Evolutionary conservation across 768 basidiomycete species (phyloP).

Genomic region (Tephrocybe sp.): DNA sequence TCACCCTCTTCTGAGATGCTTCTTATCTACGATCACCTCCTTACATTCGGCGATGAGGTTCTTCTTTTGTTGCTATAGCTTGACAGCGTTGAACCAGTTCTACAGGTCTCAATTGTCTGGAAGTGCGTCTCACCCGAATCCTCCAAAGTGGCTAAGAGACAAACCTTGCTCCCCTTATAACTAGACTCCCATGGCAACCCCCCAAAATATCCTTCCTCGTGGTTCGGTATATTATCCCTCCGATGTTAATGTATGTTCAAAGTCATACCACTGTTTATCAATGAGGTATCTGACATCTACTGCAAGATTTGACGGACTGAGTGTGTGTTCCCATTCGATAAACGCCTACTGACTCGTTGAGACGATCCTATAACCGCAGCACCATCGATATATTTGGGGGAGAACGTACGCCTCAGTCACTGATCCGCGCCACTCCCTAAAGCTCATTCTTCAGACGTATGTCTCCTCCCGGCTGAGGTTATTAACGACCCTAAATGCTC

Average conservation of each 20-base stretch:
- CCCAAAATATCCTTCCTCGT: conserved; percentile 28
- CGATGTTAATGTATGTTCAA: conserved; percentile 26
- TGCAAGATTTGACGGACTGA: conserved; percentile 21
- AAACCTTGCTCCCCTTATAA: background rate
- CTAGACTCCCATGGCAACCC: conserved; percentile 25
- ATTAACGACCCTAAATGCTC: background rate
- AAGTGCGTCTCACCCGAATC: conserved; percentile 15
- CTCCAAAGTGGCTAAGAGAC: too few species aligned
- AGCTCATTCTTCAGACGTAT: too few species aligned
- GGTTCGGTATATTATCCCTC: conserved; percentile 27
- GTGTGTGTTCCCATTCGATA: conserved; percentile 10
- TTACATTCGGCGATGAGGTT: conserved; percentile 27
- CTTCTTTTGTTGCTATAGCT: background rate
- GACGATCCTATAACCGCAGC: background rate
- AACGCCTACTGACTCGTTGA: too few species aligned
- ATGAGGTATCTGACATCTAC: background rate
- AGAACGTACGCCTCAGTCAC: background rate
- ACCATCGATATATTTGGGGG: conserved; percentile 3
- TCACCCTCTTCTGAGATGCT: conserved; percentile 12
- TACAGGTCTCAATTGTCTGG: conserved; percentile 22
- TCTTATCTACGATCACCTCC: conserved; percentile 24
- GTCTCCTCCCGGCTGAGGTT: conserved; percentile 2
- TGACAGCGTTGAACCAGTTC: background rate
- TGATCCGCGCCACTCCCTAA: background rate
- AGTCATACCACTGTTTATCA: background rate